These are phyloP conservation scores for Lipomyces japonicus DNA, from an alignment of 805 yeast genomes.

Conservation along the genomic window DNA sequence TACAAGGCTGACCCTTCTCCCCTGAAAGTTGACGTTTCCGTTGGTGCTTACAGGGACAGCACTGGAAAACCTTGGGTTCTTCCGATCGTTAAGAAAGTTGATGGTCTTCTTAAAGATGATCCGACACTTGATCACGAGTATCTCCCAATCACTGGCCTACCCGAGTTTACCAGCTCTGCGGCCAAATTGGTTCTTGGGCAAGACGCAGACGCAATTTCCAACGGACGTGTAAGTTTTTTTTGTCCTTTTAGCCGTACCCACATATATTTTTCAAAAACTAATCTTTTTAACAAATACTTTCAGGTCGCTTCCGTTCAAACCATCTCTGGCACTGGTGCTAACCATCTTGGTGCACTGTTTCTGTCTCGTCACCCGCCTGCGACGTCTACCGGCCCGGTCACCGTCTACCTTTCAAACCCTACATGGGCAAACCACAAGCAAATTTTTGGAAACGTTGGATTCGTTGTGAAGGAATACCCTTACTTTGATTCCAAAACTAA, in stretches of 20 bases:
- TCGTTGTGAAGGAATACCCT: slow-evolving; percentile 66
- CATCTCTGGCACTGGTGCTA: slow-evolving; percentile 84
- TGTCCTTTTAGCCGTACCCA: not conserved
- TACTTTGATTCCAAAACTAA: slow-evolving; percentile 78
- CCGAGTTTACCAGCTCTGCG: slow-evolving; percentile 63
- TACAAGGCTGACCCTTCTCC: slow-evolving; percentile 37
- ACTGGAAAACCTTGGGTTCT: slow-evolving; percentile 67
- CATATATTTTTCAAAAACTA: too few species aligned
- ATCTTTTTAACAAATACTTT: not conserved
- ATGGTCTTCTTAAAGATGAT: slow-evolving; percentile 58
- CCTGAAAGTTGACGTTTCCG: slow-evolving; percentile 79
- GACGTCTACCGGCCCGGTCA: slow-evolving; percentile 38
- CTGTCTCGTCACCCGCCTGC: slow-evolving; percentile 43
- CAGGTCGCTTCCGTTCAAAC: slow-evolving; percentile 62
- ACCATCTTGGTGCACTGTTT: slow-evolving; percentile 80
- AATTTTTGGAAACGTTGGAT: slow-evolving; percentile 69
- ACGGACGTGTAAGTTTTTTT: slow-evolving; percentile 12
- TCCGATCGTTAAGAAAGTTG: slow-evolving; percentile 68
- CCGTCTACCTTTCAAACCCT: slow-evolving; percentile 74
- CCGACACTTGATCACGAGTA: slow-evolving; percentile 80
- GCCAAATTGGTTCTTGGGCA: slow-evolving; percentile 66
- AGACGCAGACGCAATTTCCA: slow-evolving; percentile 48
- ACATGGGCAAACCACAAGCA: slow-evolving; percentile 98
- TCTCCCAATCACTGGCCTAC: slow-evolving; percentile 74
- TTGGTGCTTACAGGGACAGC: slow-evolving; percentile 74